phyloP scores from a whole-genome alignment of 208 protist genomes.

The Naegleria lovaniensis region DNA sequence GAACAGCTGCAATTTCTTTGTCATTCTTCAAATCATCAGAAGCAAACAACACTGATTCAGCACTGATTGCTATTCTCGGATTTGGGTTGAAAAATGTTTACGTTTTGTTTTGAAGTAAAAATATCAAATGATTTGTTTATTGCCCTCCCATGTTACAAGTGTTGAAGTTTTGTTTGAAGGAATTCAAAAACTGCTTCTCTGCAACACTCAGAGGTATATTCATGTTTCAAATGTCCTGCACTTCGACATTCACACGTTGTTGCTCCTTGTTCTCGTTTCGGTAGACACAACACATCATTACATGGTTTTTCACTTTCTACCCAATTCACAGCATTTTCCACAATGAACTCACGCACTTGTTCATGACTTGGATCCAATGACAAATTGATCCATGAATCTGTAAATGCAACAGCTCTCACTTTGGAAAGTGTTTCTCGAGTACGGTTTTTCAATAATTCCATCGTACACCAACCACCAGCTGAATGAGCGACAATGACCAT shows the following conservation, averaged over 20 bases:
- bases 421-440: neutral
- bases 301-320: neutral
- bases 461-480: neutral
- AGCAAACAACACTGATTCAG: no score
- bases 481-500: neutral
- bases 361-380: neutral
- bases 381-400: neutral
- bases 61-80: no score
- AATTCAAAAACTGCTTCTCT: neutral
- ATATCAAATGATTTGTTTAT: no score
- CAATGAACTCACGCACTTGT: neutral
- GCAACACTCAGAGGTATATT: neutral
- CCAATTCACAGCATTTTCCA: neutral
- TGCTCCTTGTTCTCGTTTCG: neutral
- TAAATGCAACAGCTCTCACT: constrained; percentile 1
- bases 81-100: no score
- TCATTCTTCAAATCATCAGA: no score
- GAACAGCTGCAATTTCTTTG: no score
- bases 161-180: neutral
- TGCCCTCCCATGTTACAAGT: no score
- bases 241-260: neutral
- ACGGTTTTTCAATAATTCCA: neutral
- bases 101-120: no score
- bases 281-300: neutral
- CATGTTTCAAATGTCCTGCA: constrained; percentile 3